Percentiles rank a stretch among this genome's conserved stretches.
Evolutionary conservation across 768 basidiomycete genomes (phyloP).

Genomic region (Mycena epipterygia): DNA sequence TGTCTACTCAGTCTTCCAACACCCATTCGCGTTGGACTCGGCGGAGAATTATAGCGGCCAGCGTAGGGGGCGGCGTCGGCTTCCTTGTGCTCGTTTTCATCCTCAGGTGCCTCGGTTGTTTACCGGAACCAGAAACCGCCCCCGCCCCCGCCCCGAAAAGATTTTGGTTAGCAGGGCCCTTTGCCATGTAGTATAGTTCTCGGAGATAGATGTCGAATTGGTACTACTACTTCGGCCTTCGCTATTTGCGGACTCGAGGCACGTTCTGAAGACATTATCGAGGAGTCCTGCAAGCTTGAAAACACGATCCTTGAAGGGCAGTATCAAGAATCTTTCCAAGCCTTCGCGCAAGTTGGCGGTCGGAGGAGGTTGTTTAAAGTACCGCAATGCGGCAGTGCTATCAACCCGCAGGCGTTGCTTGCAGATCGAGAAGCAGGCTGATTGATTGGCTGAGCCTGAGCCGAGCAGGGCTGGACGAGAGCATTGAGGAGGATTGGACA

Average conservation of each 20-base stretch:
- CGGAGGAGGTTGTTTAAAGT: conserved; percentile 3
- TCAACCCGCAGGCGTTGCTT: conserved; percentile 1
- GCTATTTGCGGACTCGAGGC: conserved; percentile 3
- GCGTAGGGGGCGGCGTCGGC: background rate
- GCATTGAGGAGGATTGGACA: background rate
- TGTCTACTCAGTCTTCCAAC: conserved; percentile 10
- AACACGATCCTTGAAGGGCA: conserved; percentile 2
- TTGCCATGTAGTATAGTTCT: background rate
- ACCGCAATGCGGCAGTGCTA: conserved; percentile 6
- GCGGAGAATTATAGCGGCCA: background rate
- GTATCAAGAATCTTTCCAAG: background rate
- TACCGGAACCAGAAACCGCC: too few relatives aligned
- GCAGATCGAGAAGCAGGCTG: conserved; percentile 16
- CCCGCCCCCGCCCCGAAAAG: too few relatives aligned
- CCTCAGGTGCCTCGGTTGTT: too few relatives aligned
- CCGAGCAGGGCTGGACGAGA: background rate
- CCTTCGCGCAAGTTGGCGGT: conserved; percentile 10
- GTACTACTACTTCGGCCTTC: conserved; percentile 19
- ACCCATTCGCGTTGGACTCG: background rate
- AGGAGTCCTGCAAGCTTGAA: conserved; percentile 14
- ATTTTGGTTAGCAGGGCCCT: too few relatives aligned
- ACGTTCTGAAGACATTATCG: conserved; percentile 17
- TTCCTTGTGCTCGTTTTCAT: background rate
- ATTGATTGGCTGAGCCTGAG: background rate
- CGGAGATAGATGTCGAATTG: too few relatives aligned